Base-by-base conservation (phyloP, 495 filamentous ascomycete species). In the Annulohypoxylon stygium region DNA sequence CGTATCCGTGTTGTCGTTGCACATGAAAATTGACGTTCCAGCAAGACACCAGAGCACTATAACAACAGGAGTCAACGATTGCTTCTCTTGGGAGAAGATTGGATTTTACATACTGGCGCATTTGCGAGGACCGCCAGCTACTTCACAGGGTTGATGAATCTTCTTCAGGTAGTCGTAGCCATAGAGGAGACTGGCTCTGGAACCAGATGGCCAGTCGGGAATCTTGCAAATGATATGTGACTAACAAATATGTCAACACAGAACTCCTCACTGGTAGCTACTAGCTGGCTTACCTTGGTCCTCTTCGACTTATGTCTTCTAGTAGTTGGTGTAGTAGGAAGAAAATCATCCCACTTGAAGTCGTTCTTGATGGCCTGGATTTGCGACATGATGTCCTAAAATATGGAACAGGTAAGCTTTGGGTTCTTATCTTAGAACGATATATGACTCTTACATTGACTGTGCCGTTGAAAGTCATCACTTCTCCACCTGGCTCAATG, bases 311-410 rank as follows among this genome's bases (percentile, higher is more conserved):
- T 7, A 3, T 26, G 16, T n/a, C 4, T 18, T 18, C 16, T 14
- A 9, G 50, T n/a, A 18, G 30, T 50, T n/a, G 59, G 26, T n/a
- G 47, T 23, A 8, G 55, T 12, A 37, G 69, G 26, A 23, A 23
- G 43, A 5, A 64, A 73, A 26, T 69, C 59, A 3, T 60, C 51
- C 70, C 70, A 73, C 6, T 30, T 48, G 47, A 73, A 73, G 25
- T 65, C 60, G n/a, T 60, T 60, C 36, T 61, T 73, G 45, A 69
- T 68, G 33, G 51, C 53, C 53, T 55, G 65, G n/a, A 73, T 65
- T 30, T 73, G 65, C 9, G 18, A 36, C 7, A 65, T 45, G 34
- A 73, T 68, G 12, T 54, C 47, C 70, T 73, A 11, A 4, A 14
- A 1, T 0, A 6, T 53, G 2, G 18, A 30, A 63, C 45, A 64